Evolutionary conservation across 2,329 filamentous ascomycete genomes (phyloP).

Genomic region (Podosphaera xanthii): DNA sequence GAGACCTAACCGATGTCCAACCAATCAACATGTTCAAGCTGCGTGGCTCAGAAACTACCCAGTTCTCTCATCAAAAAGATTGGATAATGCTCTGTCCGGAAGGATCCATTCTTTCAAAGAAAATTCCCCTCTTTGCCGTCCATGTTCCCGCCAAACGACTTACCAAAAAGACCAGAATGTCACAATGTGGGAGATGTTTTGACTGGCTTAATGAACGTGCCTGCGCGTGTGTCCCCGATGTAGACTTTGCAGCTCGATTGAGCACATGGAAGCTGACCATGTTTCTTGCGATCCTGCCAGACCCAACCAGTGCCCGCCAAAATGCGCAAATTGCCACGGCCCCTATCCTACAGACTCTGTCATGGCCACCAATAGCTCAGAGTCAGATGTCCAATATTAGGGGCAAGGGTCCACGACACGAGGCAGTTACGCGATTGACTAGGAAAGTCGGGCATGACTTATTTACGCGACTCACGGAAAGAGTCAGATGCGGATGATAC

Average conservation of each 20-base stretch:
- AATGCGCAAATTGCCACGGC: not conserved
- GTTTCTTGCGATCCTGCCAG: not conserved
- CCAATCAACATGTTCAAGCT: not conserved
- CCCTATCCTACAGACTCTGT: not conserved
- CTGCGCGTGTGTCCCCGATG: not conserved
- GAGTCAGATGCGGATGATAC: too few relatives aligned
- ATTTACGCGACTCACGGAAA: too few relatives aligned
- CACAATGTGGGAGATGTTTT: not conserved
- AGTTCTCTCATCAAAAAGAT: not conserved
- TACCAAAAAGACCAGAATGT: not conserved
- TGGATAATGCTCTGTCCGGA: not conserved
- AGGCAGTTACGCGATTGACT: too few relatives aligned
- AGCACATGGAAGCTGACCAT: not conserved
- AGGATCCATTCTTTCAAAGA: not conserved
- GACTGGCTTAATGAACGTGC: not conserved
- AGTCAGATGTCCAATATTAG: too few relatives aligned
- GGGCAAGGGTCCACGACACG: too few relatives aligned
- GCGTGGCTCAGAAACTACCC: not conserved
- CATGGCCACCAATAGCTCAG: too few relatives aligned
- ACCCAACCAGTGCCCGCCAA: not conserved
- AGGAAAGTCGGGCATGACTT: too few relatives aligned
- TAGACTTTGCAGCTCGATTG: not conserved
- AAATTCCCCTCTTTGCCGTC: not conserved
- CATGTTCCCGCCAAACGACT: not conserved
- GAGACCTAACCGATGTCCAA: not conserved